phyloP scores from a whole-genome alignment of 1,139 yeast genomes.

The Candida labiduridarum region DNA sequence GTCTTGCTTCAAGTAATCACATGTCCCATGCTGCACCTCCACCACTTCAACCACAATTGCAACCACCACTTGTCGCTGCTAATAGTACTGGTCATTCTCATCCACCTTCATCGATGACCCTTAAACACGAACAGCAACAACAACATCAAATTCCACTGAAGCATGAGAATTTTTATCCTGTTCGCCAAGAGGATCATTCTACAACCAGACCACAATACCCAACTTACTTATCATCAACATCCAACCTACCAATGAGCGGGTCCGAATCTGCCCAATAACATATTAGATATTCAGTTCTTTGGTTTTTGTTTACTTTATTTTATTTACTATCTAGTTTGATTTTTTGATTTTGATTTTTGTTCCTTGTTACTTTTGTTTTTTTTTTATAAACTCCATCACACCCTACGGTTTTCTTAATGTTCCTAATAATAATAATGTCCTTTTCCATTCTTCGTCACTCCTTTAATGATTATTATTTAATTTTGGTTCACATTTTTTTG shows the following conservation, averaged over 20 bases:
- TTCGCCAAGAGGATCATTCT: constrained; percentile 5
- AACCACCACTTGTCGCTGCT: not conserved
- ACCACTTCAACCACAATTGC: constrained; percentile 2
- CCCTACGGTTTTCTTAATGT: not conserved
- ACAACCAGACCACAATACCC: constrained; percentile 4
- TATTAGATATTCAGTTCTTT: not conserved
- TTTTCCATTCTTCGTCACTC: constrained; percentile 6
- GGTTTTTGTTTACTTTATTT: not conserved
- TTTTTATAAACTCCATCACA: constrained; percentile 4
- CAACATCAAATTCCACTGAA: too few relatives aligned
- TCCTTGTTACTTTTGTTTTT: not conserved
- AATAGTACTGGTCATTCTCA: not conserved
- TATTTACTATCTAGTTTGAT: not conserved
- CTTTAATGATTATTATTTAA: constrained; percentile 9
- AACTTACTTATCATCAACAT: constrained; percentile 6
- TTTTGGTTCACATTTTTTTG: constrained; percentile 5
- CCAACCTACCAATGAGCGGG: constrained; percentile 6
- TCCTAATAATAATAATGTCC: constrained; percentile 7
- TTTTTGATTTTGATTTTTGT: not conserved
- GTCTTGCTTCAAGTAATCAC: not conserved
- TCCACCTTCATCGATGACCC: not conserved
- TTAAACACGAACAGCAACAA: too few relatives aligned
- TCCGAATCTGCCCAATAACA: constrained; percentile 3
- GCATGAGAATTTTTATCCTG: constrained; percentile 4
- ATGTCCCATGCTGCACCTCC: constrained; percentile 1